phyloP scores from a whole-genome alignment of 305 asterid genomes.

The Fraxinus angustifolia region DNA sequence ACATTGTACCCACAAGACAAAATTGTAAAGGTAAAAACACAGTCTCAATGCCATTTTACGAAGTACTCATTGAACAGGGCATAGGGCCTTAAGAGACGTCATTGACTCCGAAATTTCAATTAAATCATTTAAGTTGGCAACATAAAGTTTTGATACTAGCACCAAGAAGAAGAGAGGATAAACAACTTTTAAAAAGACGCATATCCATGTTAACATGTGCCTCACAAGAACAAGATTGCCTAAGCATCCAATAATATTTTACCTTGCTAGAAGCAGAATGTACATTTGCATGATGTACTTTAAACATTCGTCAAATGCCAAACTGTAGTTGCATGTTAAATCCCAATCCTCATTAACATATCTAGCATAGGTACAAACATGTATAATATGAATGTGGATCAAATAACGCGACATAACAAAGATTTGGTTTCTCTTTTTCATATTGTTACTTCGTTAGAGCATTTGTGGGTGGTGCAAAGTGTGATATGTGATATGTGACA shows the following conservation, averaged over 20 bases:
- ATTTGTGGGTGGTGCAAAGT: background rate
- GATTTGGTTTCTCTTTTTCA: background rate
- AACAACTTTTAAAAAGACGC: background rate
- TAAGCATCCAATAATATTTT: background rate
- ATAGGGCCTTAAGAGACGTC: background rate
- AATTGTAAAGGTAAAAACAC: background rate
- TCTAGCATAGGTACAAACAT: background rate
- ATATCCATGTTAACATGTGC: background rate
- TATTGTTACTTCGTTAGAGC: background rate
- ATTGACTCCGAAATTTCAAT: background rate
- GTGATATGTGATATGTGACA: background rate
- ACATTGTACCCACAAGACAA: background rate
- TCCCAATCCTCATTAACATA: background rate
- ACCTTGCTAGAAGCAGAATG: background rate
- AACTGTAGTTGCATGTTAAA: background rate
- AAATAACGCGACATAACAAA: background rate
- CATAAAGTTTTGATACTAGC: background rate
- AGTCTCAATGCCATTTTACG: background rate
- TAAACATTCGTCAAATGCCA: background rate
- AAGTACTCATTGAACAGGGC: background rate
- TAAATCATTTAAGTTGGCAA: background rate
- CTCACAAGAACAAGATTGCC: background rate
- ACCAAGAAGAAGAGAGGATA: background rate
- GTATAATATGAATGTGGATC: background rate
- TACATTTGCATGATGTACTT: background rate